A percentile compares a stretch with the other conserved stretches of the same genome.
These are phyloP conservation scores for Musa schizocarpa DNA, from an alignment of 176 grass and related monocot genomes.

Conservation along the genomic window DNA sequence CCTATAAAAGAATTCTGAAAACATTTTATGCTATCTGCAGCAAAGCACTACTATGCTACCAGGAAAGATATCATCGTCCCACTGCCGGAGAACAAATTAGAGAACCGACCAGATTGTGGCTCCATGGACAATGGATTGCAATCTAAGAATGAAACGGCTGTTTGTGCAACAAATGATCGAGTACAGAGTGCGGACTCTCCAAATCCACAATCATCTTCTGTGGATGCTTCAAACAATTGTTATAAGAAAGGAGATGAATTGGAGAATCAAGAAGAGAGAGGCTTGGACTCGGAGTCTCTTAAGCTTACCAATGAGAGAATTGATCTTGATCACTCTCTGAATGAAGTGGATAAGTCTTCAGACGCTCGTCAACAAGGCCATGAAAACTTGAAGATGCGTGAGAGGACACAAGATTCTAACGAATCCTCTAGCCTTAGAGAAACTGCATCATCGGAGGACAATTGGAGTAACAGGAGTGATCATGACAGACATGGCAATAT, in stretches of 20 bases:
- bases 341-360: background rate
- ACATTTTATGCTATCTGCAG: constrained; percentile 28
- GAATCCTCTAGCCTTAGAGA: background rate
- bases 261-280: background rate
- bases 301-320: background rate
- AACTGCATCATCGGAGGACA: background rate
- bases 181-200: background rate
- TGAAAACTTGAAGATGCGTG: background rate
- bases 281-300: background rate
- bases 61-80: constrained; percentile 28
- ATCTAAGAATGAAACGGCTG: constrained; percentile 9
- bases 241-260: background rate
- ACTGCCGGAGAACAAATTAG: constrained; percentile 12
- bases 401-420: background rate
- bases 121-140: constrained; percentile 18
- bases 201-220: background rate
- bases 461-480: background rate
- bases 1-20: constrained; percentile 10
- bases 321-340: background rate
- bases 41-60: constrained; percentile 35
- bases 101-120: constrained; percentile 14
- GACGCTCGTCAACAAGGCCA: background rate
- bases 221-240: background rate
- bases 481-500: background rate
- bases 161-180: background rate